Conservation (phyloP, 1,139 yeast genomes). For the Nadsonia starkeyi-henricii region DNA sequence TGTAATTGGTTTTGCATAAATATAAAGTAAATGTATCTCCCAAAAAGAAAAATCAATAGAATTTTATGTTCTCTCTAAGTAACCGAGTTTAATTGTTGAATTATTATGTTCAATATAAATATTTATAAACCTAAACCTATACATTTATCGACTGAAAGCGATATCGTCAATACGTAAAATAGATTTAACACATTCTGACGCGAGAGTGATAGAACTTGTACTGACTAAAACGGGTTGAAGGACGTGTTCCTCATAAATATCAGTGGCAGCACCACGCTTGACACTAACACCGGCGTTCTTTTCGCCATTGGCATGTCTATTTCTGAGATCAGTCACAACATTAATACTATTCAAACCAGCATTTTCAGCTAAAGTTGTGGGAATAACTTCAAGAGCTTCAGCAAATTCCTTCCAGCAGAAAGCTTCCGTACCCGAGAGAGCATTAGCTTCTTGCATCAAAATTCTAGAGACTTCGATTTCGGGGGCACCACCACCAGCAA, state of each 20-base stretch:
- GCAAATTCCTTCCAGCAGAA: slow-evolving; percentile 95
- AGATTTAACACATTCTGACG: slow-evolving; percentile 92
- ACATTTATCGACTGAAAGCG: slow-evolving; percentile 51
- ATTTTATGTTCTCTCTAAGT: too few relatives aligned
- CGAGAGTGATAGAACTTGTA: slow-evolving; percentile 84
- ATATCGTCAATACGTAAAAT: slow-evolving; percentile 94
- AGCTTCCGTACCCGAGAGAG: slow-evolving; percentile 80
- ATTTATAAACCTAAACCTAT: neutral
- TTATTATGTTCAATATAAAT: neutral
- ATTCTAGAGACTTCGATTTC: slow-evolving; percentile 87
- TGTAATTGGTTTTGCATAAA: too few relatives aligned
- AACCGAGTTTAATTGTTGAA: neutral
- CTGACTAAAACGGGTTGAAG: slow-evolving; percentile 91
- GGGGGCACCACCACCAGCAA: slow-evolving; percentile 99
- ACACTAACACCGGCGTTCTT: slow-evolving; percentile 91
- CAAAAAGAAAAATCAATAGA: too few relatives aligned
- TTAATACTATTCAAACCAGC: slow-evolving; percentile 93
- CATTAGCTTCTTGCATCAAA: slow-evolving; percentile 61
- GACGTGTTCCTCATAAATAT: slow-evolving; percentile 86
- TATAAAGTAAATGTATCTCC: too few relatives aligned
- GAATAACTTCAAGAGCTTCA: slow-evolving; percentile 87
- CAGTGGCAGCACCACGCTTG: slow-evolving; percentile 84
- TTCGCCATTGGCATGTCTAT: slow-evolving; percentile 85
- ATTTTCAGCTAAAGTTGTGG: slow-evolving; percentile 93
- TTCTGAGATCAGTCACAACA: slow-evolving; percentile 87